Evolutionary conservation across 257 asterid species (phyloP), one percentile per base, ranked within the genome.

Genomic region (Capsicum pubescens): DNA sequence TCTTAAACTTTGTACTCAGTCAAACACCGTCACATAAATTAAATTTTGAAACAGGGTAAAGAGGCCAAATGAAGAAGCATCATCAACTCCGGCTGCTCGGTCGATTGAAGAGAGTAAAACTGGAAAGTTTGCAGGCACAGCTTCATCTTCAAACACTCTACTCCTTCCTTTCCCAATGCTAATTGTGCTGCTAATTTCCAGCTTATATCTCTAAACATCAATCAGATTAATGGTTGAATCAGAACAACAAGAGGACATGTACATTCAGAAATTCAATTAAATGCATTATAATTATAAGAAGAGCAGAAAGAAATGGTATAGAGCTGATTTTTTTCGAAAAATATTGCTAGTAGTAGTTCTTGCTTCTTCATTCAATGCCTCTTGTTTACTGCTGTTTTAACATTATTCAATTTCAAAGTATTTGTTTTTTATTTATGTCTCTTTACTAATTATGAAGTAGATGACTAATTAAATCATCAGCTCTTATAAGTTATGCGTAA

Each of bases 21-120:
- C 74, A 67, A 67, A 35, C 46, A 13, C 0, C 5, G 1, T 66
- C 72, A 64, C 2, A 12, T 26, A 26, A 66, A 66, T 67, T 7
- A 50, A 2, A 58, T 86, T 83, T 79, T n/a, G 81, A 48, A 82
- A 85, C 94, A 90, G 94, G 90, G 87, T 81, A 81, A 87, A 79
- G 86, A 76, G 85, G 83, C 76, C 86, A 36, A 80, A 84, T 81
- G 72, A 80, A 63, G 72, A 69, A 63, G 92, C 88, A 80, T 81
- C 85, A 82, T 81, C 87, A 79, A 83, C 76, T 83, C 90, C 91
- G 19, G 60, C 91, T 12, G 35, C 61, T 74, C 21, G 3, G 44
- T 80, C 85, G 8, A 87, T 70, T 9, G 88, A 85, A 86, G 91
- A 76, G 84, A 86, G 82, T 55, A 84, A 61, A 77, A 70, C 9